Evolutionary conservation across 768 basidiomycete species (phyloP), one percentile per base, ranked within the genome.

Genomic region (Boletus bicolor): DNA sequence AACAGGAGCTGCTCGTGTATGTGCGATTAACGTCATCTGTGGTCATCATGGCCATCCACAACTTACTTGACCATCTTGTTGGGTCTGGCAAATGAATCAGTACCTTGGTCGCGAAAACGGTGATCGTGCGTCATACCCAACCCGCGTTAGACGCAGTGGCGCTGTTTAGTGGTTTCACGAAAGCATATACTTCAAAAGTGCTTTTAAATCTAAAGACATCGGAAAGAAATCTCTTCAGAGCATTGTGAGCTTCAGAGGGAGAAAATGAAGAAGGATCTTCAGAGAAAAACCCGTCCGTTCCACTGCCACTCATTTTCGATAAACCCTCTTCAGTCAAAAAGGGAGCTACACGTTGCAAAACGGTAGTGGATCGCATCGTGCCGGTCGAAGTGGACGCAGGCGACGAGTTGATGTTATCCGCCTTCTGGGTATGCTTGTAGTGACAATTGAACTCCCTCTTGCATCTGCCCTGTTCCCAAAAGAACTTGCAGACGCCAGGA

Each of bases 21-120:
- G 32, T 28, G 14, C 2, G 5, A 51, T 57, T 19, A 63, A 54
- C 26, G 56, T 51, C 24, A 35, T 19, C 7, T 12, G 53, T 53
- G n/a, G 54, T 42, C 7, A 51, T 49, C 30, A 53, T 45, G 39
- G 35, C 37, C 32, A 36, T 48, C 9, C 49, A 55, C 43, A 12
- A 57, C 71, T 57, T 57, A 82, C 81, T 70, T 82, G 82, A 6
- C 78, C 79, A 54, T 82, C 81, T 58, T 81, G 77, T 30, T 72
- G 66, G 15, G 76, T 75, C 78, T 82, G 50, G 26, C 5, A 42
- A 38, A 37, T 35, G 44, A 39, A 9, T 60, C 49, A 59, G 44
- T 28, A 44, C 26, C 14, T 28, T 21, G 9, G 4, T 14, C 2
- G 36, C 19, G n/a, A 54, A 8, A 19, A 39, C 26, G 51, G 15